Evolutionary conservation across 345 rosid species (phyloP).

Genomic region (Hibiscus syriacus): DNA sequence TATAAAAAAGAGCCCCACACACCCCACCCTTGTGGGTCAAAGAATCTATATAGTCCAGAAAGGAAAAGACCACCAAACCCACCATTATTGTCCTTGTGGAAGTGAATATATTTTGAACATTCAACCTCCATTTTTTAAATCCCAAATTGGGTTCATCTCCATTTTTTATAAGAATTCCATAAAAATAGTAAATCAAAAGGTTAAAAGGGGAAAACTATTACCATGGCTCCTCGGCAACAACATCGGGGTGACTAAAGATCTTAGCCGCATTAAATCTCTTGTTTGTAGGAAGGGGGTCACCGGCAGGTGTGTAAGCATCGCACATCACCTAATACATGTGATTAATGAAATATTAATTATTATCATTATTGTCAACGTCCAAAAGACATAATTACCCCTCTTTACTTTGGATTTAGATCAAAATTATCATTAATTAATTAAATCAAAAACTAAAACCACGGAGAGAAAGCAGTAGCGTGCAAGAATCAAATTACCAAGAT

Average conservation of each 20-base stretch:
- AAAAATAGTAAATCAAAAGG: not conserved
- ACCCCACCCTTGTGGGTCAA: too few relatives aligned
- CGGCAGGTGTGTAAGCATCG: slow-evolving; percentile 87
- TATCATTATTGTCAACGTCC: too few relatives aligned
- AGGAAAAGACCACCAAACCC: too few relatives aligned
- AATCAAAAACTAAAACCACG: too few relatives aligned
- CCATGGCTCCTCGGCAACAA: slow-evolving; percentile 71
- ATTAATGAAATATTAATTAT: not conserved
- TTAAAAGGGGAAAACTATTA: not conserved
- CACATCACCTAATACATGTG: slow-evolving; percentile 60
- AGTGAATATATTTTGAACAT: too few relatives aligned
- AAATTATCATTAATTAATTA: too few relatives aligned
- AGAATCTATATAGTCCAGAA: too few relatives aligned
- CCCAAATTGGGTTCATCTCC: too few relatives aligned
- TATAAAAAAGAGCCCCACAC: too few relatives aligned
- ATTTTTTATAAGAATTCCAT: not conserved
- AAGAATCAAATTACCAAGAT: slow-evolving; percentile 42
- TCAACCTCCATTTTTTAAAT: too few relatives aligned
- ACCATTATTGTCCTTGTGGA: too few relatives aligned
- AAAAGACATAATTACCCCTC: slow-evolving; percentile 8
- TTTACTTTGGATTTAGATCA: not conserved
- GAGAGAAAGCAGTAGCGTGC: not conserved
- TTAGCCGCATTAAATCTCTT: slow-evolving; percentile 66
- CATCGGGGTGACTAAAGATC: slow-evolving; percentile 65
- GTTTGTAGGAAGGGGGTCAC: slow-evolving; percentile 81